Base-by-base conservation (phyloP, 176 grass and related monocot genomes). In the Triticum urartu region DNA sequence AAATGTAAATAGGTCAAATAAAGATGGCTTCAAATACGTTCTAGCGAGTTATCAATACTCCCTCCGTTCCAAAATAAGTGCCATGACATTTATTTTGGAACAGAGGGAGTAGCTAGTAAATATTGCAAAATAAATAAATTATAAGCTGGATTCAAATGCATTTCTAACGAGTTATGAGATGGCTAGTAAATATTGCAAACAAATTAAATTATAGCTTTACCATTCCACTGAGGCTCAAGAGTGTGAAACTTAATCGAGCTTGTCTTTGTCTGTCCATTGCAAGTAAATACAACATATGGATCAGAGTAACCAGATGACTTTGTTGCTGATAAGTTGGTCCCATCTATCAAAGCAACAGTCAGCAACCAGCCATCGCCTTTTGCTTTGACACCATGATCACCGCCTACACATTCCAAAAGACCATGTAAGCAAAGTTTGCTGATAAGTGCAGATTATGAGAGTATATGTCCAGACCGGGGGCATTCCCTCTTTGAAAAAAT, bases 191-290 rank as follows among this genome's bases (percentile, higher is more conserved):
- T 43, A n/a, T 63, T 83, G n/a, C 20, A 84, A 60, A 20, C 7
- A 36, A 59, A 82, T 11, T 35, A 35, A 52, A 22, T 5, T 50
- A 14, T 25, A 87, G 36, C 18, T 64, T 88, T 98, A 95, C 96
- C 96, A 50, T 98, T 98, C 96, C 96, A 98, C 34, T 95, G 93
- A 90, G 96, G 96, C 34, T 94, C 86, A 71, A 92, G 84, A 7
- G 93, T 94, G 26, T 95, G 96, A 77, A 98, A 98, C 60, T 94
- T 98, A 69, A 98, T 95, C 6, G 96, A 98, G 84, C 96, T 98
- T 79, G 96, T 95, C 81, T 91, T 95, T 79, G 84, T 86, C 89
- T 94, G 91, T 42, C 96, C 93, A 82, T 98, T 98, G 86, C 96
- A 95, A 70, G 91, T 94, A 86, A 95, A 95, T 75, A 98, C 91